Conservation (phyloP, 129 eudicot genomes). For the Escallonia rubra region DNA sequence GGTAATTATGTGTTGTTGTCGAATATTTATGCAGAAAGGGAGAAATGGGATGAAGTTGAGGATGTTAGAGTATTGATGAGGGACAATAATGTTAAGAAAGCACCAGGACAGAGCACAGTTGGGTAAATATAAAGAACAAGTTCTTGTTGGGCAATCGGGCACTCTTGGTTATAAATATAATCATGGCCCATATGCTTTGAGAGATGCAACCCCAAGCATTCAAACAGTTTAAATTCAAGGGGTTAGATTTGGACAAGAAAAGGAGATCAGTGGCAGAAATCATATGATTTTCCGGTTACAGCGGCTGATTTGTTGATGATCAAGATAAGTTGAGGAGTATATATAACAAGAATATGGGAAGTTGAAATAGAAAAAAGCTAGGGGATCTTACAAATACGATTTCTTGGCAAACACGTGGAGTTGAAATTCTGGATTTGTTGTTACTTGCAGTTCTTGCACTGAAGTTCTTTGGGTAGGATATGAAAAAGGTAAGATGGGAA, state of each 20-base stretch:
- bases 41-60: slow-evolving; percentile 79
- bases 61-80: slow-evolving; percentile 63
- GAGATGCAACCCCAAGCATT: not conserved
- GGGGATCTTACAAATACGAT: not conserved
- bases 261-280: not conserved
- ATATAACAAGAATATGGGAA: not conserved
- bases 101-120: slow-evolving; percentile 64
- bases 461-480: too few species aligned
- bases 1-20: slow-evolving; percentile 83
- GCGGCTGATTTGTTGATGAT: not conserved
- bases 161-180: not conserved
- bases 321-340: not conserved
- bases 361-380: not conserved
- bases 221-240: not conserved
- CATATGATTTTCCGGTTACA: not conserved
- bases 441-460: too few species aligned
- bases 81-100: slow-evolving; percentile 43
- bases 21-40: slow-evolving; percentile 83
- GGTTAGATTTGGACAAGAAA: not conserved
- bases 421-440: too few species aligned
- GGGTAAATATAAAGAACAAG: slow-evolving; percentile 7
- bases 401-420: too few species aligned
- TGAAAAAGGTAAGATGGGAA: too few species aligned
- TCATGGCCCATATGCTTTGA: not conserved
- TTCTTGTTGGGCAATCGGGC: not conserved